Base-by-base conservation (phyloP, 768 basidiomycete species). In the Amanita fuliginea region DNA sequence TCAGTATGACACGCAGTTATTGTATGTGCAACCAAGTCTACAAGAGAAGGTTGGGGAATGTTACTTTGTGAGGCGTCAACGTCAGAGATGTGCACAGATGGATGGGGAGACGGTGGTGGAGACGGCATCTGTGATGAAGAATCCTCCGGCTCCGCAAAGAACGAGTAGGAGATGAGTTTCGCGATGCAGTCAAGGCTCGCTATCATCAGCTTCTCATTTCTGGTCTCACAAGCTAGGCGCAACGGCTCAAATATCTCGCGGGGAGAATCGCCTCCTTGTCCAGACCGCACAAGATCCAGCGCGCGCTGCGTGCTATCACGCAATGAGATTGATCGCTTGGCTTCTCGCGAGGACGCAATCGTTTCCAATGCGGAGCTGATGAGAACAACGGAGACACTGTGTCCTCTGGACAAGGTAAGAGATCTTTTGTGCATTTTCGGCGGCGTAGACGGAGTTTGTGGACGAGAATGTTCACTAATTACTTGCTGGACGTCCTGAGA, bases 121-220 rank as follows among this genome's bases (percentile, higher is more conserved):
- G 91, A 90, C 3, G 78, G 73, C 44, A 84, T 67, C n/a, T 50
- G 21, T 35, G 41, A 43, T 30, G 64, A 57, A 47, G 68, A 62
- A 47, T 66, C 56, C 24, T 64, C 49, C 28, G 76, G 64, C 57
- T 96, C 94, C 37, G 80, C 78, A 60, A 98, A 97, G 77, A 98
- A 98, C 21, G 91, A 93, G 65, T 98, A 91, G 6, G 93, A 94
- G 54, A 98, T 89, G 56, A 99, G 79, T 66, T 99, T 99, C 49
- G 92, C 90, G 53, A 97, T 92, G 60, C 96, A 94, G 65, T 99
- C 96, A 63, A 99, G 71, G 57, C 94, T 95, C 14, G 93, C 89
- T 61, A 96, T 90, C 84, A 93, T 89, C 30, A 98, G 77, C 56
- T 91, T 91, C 62, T 97, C 93, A 54, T 76, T 87, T 46, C 83